Conservation (phyloP, 495 filamentous ascomycete genomes). For the Penicillium odoratum region DNA sequence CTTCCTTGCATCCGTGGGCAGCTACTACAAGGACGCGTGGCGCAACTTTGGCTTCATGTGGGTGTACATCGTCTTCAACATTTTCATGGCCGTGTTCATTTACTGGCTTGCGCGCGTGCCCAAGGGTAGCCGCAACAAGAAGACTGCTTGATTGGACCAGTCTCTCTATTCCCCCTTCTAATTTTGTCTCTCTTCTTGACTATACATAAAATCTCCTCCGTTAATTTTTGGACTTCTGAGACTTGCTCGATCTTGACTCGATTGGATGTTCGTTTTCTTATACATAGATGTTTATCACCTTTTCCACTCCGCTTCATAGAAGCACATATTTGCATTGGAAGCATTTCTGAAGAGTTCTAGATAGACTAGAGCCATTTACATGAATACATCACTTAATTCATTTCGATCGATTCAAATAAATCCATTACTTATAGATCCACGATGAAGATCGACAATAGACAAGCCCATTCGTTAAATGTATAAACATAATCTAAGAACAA, state of each 20-base stretch:
- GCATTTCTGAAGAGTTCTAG: slow-evolving; percentile 1
- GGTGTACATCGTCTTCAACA: slow-evolving; percentile 72
- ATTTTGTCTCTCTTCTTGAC: background rate
- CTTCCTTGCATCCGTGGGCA: slow-evolving; percentile 53
- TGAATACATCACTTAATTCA: background rate
- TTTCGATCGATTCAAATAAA: too few species aligned
- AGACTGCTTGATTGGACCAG: background rate
- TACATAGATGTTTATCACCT: background rate
- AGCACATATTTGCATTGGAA: background rate
- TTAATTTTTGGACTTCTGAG: slow-evolving; percentile 2
- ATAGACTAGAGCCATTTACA: background rate
- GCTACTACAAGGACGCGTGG: slow-evolving; percentile 63
- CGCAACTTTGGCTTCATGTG: slow-evolving; percentile 68
- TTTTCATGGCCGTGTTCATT: slow-evolving; percentile 63
- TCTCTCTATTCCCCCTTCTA: background rate
- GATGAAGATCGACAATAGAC: too few species aligned
- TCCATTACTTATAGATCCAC: too few species aligned
- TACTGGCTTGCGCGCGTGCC: slow-evolving; percentile 82
- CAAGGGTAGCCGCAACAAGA: slow-evolving; percentile 52
- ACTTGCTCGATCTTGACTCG: background rate
- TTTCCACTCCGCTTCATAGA: background rate
- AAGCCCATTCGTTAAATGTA: background rate
- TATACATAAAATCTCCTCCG: slow-evolving; percentile 1
- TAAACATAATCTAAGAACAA: slow-evolving; percentile 1
- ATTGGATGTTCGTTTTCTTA: background rate